phyloP scores from a whole-genome alignment of 495 filamentous ascomycete species.

The Aspergillus coremiiformis region DNA sequence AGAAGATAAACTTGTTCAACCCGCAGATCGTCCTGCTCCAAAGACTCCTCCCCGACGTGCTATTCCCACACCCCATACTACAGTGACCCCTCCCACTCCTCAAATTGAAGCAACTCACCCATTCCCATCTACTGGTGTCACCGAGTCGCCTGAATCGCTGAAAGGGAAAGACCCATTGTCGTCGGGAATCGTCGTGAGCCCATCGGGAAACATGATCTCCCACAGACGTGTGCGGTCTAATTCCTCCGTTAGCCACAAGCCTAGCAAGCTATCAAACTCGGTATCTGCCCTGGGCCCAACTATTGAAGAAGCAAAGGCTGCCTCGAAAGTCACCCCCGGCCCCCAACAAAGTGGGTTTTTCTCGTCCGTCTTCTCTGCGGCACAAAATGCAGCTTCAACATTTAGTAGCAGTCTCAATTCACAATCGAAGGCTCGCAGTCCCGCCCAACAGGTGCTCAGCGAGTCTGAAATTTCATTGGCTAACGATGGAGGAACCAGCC shows the following conservation, averaged over 20 bases:
- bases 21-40: constrained; percentile 21
- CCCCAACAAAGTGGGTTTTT: constrained; percentile 69
- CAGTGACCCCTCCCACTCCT: constrained; percentile 51
- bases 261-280: constrained; percentile 83
- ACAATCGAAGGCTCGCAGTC: constrained; percentile 32
- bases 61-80: constrained; percentile 40
- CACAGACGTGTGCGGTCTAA: constrained; percentile 61
- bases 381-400: constrained; percentile 87
- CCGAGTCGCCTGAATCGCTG: constrained; percentile 32
- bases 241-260: constrained; percentile 53
- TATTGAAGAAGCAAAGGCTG: constrained; percentile 51
- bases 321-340: constrained; percentile 23
- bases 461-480: constrained; percentile 21
- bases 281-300: constrained; percentile 69
- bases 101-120: constrained; percentile 15
- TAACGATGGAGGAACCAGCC: constrained; percentile 21
- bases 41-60: constrained; percentile 40
- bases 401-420: constrained; percentile 75
- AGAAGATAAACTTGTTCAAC: constrained; percentile 18
- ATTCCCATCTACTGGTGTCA: constrained; percentile 21
- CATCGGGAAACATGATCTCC: constrained; percentile 69
- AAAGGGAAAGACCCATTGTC: constrained; percentile 23
- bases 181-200: constrained; percentile 35
- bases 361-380: constrained; percentile 83
- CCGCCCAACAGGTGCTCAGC: constrained; percentile 17